A percentile compares a stretch with the other conserved stretches of the same genome.
These are phyloP conservation scores for Ascochyta koolunga DNA, from an alignment of 2,329 filamentous ascomycete genomes.

Conservation along the genomic window DNA sequence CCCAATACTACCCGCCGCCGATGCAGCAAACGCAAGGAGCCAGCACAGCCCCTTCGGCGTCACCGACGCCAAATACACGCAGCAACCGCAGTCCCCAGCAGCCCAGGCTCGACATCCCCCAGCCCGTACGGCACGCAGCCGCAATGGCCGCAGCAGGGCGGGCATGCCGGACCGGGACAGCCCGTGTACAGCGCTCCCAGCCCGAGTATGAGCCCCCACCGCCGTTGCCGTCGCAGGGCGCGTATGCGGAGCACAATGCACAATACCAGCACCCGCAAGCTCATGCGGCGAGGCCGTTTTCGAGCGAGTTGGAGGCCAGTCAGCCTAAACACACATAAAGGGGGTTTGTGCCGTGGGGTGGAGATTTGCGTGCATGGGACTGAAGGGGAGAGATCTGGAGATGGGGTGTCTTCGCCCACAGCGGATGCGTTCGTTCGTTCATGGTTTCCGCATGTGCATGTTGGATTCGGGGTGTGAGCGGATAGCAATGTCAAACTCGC, in stretches of 20 bases:
- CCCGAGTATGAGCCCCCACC: slow-evolving; percentile 21
- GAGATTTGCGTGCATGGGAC: too few relatives aligned
- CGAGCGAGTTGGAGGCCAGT: slow-evolving; percentile 27
- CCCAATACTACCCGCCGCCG: slow-evolving; percentile 25
- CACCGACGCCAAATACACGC: slow-evolving; percentile 25
- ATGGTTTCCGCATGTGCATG: too few relatives aligned
- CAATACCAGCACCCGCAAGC: background rate
- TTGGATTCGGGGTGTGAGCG: too few relatives aligned
- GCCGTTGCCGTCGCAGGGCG: slow-evolving; percentile 15
- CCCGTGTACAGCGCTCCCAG: slow-evolving; percentile 17
- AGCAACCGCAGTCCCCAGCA: slow-evolving; percentile 20
- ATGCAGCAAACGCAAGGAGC: slow-evolving; percentile 24
- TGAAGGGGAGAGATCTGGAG: too few relatives aligned
- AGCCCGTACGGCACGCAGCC: slow-evolving; percentile 11
- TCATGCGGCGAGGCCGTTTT: slow-evolving; percentile 24
- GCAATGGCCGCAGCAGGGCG: slow-evolving; percentile 26
- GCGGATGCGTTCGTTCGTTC: too few relatives aligned
- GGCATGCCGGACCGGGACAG: slow-evolving; percentile 13
- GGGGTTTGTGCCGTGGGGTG: too few relatives aligned
- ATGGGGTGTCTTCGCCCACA: too few relatives aligned
- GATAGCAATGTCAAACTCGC: too few relatives aligned
- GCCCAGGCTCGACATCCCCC: slow-evolving; percentile 11
- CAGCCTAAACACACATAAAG: background rate
- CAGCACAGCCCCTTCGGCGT: slow-evolving; percentile 25
- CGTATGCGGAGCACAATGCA: slow-evolving; percentile 14